Evolutionary conservation across 1,284 basidiomycete species (phyloP).

Genomic region (Cystobasidiaceae sp.): DNA sequence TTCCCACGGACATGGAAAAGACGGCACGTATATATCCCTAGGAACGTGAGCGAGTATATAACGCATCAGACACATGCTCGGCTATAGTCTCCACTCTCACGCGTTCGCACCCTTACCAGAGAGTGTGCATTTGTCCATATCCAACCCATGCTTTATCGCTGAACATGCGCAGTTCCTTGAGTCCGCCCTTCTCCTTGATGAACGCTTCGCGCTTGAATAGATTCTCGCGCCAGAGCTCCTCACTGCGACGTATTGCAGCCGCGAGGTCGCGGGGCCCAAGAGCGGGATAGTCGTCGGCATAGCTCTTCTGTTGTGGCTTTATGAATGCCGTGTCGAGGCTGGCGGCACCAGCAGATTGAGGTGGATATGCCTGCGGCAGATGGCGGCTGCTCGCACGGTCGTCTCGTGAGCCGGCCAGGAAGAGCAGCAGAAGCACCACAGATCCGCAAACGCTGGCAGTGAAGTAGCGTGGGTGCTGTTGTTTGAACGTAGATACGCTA

Average conservation of each 20-base stretch:
- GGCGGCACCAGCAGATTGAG: no score
- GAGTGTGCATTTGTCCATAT: constrained; percentile 15
- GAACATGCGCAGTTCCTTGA: constrained; percentile 16
- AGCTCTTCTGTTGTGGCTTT: background rate
- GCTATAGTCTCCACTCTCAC: background rate
- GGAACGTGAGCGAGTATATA: background rate
- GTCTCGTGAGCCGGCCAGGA: constrained; percentile 9
- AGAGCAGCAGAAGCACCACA: background rate
- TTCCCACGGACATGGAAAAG: constrained; percentile 31
- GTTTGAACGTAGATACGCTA: background rate
- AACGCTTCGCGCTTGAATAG: constrained; percentile 10
- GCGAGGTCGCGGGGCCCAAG: constrained; percentile 21
- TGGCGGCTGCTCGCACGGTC: background rate
- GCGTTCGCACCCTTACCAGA: background rate
- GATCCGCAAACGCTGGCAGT: constrained; percentile 1
- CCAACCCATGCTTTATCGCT: constrained; percentile 23
- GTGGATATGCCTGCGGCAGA: constrained; percentile 4
- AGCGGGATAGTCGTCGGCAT: constrained; percentile 19
- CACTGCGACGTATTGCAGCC: constrained; percentile 11
- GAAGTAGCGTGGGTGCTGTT: constrained; percentile 25
- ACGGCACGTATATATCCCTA: constrained; percentile 26
- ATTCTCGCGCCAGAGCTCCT: constrained; percentile 24
- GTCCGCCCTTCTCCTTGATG: constrained; percentile 17
- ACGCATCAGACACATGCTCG: background rate
- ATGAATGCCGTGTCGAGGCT: no score